A percentile compares a stretch with the other conserved stretches of the same genome.
phyloP scores from a whole-genome alignment of 2,329 filamentous ascomycete species.

The Penicillium janthinellum region DNA sequence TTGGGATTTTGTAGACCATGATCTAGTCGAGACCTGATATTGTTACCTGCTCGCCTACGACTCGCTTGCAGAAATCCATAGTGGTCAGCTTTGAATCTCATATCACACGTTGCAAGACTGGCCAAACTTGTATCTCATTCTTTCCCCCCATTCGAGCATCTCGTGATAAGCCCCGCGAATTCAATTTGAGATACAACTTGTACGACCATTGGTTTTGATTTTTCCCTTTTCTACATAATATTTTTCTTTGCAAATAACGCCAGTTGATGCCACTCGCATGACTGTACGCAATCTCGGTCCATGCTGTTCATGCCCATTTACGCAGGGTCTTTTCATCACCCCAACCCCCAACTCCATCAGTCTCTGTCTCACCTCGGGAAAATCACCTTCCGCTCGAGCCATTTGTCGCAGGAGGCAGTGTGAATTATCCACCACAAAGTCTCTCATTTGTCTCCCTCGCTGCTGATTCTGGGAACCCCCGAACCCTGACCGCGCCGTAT shows the following conservation, averaged over 20 bases:
- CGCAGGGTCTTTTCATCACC: slow-evolving; percentile 24
- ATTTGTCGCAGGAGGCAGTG: slow-evolving; percentile 2
- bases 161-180: slow-evolving; percentile 1
- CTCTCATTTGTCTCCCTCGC: slow-evolving; percentile 17
- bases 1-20: slow-evolving; percentile 8
- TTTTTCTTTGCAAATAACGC: not conserved
- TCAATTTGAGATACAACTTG: slow-evolving; percentile 3
- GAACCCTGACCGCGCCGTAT: slow-evolving; percentile 17
- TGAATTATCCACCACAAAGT: slow-evolving; percentile 9
- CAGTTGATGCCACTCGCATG: slow-evolving; percentile 3
- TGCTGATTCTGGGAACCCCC: not conserved
- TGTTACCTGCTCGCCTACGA: not conserved
- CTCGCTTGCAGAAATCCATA: not conserved
- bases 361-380: slow-evolving; percentile 27
- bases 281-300: slow-evolving; percentile 6
- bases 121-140: not conserved
- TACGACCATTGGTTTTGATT: not conserved
- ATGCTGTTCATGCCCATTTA: slow-evolving; percentile 5
- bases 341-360: slow-evolving; percentile 19
- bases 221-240: not conserved
- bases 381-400: slow-evolving; percentile 16
- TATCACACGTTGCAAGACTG: not conserved
- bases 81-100: not conserved
- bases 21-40: not conserved
- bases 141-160: not conserved